phyloP scores from a whole-genome alignment of 1,139 yeast genomes.

The Meyerozyma carpophila region DNA sequence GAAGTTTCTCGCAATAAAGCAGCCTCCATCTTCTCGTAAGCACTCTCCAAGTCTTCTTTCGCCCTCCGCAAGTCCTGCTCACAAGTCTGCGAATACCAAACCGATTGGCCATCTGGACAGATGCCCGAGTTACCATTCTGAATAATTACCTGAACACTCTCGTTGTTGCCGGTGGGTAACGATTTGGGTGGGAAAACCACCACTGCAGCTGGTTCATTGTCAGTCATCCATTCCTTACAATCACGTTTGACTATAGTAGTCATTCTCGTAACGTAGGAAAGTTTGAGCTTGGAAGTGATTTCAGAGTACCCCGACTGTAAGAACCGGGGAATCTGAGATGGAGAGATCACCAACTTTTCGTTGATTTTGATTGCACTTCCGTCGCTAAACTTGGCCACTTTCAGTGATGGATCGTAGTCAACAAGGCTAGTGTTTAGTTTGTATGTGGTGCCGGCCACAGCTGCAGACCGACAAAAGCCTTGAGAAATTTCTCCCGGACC shows the following conservation, averaged over 20 bases:
- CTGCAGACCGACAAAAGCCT: conserved; percentile 96
- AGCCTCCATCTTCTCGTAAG: conserved; percentile 72
- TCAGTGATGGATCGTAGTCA: conserved; percentile 58
- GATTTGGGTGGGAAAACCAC: conserved; percentile 94
- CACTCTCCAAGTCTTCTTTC: conserved; percentile 72
- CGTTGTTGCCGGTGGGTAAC: conserved; percentile 57
- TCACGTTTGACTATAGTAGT: conserved; percentile 81
- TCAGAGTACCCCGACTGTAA: conserved; percentile 30
- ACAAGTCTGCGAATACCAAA: conserved; percentile 83
- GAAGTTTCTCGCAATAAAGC: conserved; percentile 71
- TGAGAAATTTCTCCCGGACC: conserved; percentile 96
- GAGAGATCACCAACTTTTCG: conserved; percentile 70
- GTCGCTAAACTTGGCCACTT: conserved; percentile 70
- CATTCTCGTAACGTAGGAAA: conserved; percentile 59
- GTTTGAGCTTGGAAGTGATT: conserved; percentile 34
- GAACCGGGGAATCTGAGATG: conserved; percentile 61
- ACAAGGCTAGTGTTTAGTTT: conserved; percentile 65
- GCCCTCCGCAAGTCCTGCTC: conserved; percentile 65
- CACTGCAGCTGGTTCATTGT: conserved; percentile 75
- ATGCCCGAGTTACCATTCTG: conserved; percentile 88
- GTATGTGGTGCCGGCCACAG: conserved; percentile 95
- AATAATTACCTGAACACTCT: conserved; percentile 80
- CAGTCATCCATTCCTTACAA: conserved; percentile 88
- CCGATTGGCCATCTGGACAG: conserved; percentile 82
- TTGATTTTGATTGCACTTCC: conserved; percentile 69